phyloP scores from a whole-genome alignment of 169 alveolate genomes.

The Cryptosporidium sp. region DNA sequence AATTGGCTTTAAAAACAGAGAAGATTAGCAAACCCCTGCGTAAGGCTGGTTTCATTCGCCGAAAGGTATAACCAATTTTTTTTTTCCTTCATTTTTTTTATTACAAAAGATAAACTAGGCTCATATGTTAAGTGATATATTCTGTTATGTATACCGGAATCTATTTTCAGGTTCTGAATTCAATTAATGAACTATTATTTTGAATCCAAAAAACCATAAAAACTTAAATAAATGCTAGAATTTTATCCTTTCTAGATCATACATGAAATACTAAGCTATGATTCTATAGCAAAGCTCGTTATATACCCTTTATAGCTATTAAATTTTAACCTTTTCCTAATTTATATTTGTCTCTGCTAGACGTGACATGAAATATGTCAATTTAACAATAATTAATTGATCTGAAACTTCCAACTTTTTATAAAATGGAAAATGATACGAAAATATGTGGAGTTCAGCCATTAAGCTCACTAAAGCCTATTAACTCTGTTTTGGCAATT shows the following conservation, averaged over 20 bases:
- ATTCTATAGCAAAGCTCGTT: background rate
- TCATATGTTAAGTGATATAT: background rate
- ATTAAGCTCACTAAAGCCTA: conserved; percentile 52
- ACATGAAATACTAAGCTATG: background rate
- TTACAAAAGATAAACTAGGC: background rate
- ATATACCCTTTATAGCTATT: background rate
- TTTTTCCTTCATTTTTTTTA: background rate
- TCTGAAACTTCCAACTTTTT: background rate
- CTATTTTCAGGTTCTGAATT: background rate
- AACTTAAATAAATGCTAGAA: too few species aligned
- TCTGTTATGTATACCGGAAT: too few species aligned
- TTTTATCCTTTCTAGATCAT: background rate
- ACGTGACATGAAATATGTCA: conserved; percentile 44
- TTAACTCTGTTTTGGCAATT: conserved; percentile 22
- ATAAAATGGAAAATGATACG: conserved; percentile 31
- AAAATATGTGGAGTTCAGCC: background rate
- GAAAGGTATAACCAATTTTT: conserved; percentile 77
- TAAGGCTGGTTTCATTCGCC: conserved; percentile 78
- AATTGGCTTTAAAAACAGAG: conserved; percentile 78
- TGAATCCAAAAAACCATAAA: background rate
- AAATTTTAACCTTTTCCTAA: background rate
- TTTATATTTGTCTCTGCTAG: conserved; percentile 43
- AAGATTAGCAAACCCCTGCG: conserved; percentile 79
- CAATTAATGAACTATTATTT: too few species aligned
- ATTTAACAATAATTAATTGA: conserved; percentile 1